Percentiles rank a stretch among this genome's conserved stretches.
Conservation (phyloP, 2,329 filamentous ascomycete genomes). For the Trichoderma breve region DNA sequence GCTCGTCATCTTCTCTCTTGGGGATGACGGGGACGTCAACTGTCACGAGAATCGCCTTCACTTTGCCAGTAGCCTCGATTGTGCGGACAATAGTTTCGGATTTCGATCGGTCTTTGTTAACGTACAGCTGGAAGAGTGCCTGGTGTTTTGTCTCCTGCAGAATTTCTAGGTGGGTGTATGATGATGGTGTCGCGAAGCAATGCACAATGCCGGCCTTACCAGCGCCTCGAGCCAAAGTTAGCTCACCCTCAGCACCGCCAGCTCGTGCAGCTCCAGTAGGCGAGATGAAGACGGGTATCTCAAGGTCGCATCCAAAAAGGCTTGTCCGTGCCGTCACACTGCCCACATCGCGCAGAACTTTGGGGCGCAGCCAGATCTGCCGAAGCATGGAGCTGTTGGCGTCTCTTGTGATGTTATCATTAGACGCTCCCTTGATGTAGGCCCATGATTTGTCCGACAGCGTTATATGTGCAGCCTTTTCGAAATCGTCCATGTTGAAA, state of each 20-base stretch:
- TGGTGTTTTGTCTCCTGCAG: constrained; percentile 3
- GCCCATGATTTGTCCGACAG: constrained; percentile 9
- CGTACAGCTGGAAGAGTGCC: constrained; percentile 8
- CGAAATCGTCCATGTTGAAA: constrained; percentile 12
- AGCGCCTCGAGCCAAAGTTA: constrained; percentile 10
- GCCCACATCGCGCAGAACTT: not conserved
- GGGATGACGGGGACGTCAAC: constrained; percentile 6
- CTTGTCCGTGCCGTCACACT: constrained; percentile 1
- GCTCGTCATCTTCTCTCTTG: constrained; percentile 11
- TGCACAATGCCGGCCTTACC: not conserved
- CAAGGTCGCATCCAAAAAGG: constrained; percentile 10
- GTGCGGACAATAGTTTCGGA: constrained; percentile 2
- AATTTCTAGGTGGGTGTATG: not conserved
- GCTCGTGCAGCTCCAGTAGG: constrained; percentile 9
- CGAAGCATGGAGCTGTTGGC: constrained; percentile 15
- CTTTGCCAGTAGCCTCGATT: constrained; percentile 11
- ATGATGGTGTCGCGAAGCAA: constrained; percentile 10
- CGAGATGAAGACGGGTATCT: constrained; percentile 10
- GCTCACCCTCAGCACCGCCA: constrained; percentile 6
- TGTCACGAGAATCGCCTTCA: constrained; percentile 4
- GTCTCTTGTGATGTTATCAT: constrained; percentile 11
- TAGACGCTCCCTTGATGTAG: constrained; percentile 2
- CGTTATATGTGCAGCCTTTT: constrained; percentile 2
- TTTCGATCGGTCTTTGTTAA: constrained; percentile 6
- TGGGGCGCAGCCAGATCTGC: constrained; percentile 6